These are phyloP conservation scores for Aspergillus clavatus DNA, from an alignment of 2,329 filamentous ascomycete genomes.

Conservation along the genomic window DNA sequence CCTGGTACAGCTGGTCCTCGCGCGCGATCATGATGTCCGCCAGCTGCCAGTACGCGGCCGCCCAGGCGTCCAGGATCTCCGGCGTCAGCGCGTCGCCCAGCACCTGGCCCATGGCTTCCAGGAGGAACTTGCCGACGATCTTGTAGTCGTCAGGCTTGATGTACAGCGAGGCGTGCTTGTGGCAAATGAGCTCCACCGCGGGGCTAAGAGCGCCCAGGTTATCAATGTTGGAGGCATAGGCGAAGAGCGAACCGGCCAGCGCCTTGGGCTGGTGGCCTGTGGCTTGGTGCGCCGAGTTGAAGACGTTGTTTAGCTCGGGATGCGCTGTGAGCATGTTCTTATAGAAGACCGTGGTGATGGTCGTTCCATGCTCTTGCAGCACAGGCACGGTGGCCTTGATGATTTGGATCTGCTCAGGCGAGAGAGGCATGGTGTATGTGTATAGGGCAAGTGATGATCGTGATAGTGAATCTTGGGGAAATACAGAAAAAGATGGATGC, in stretches of 20 bases:
- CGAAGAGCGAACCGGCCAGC: slow-evolving; percentile 62
- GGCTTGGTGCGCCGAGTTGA: slow-evolving; percentile 64
- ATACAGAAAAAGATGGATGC: neutral
- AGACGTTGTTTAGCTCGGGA: slow-evolving; percentile 61
- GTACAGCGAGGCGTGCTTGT: slow-evolving; percentile 66
- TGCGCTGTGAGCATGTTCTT: slow-evolving; percentile 57
- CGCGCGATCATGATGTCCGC: slow-evolving; percentile 64
- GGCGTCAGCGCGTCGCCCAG: slow-evolving; percentile 62
- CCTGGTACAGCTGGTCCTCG: slow-evolving; percentile 56
- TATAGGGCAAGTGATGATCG: neutral
- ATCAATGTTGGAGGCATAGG: slow-evolving; percentile 66
- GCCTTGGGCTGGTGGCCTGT: slow-evolving; percentile 64
- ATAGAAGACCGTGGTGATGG: slow-evolving; percentile 65
- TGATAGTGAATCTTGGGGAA: no score
- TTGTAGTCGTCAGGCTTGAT: slow-evolving; percentile 64
- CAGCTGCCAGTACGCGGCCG: slow-evolving; percentile 64
- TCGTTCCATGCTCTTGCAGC: slow-evolving; percentile 59
- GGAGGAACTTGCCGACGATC: slow-evolving; percentile 62
- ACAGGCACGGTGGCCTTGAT: slow-evolving; percentile 64
- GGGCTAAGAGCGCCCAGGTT: slow-evolving; percentile 56
- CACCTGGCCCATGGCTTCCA: slow-evolving; percentile 61
- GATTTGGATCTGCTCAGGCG: slow-evolving; percentile 55
- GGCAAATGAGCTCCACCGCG: slow-evolving; percentile 61
- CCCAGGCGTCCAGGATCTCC: slow-evolving; percentile 61
- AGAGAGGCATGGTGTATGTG: slow-evolving; percentile 41